These are phyloP conservation scores for Leishmania gerbilli DNA, from an alignment of 208 protist genomes.

Conservation along the genomic window DNA sequence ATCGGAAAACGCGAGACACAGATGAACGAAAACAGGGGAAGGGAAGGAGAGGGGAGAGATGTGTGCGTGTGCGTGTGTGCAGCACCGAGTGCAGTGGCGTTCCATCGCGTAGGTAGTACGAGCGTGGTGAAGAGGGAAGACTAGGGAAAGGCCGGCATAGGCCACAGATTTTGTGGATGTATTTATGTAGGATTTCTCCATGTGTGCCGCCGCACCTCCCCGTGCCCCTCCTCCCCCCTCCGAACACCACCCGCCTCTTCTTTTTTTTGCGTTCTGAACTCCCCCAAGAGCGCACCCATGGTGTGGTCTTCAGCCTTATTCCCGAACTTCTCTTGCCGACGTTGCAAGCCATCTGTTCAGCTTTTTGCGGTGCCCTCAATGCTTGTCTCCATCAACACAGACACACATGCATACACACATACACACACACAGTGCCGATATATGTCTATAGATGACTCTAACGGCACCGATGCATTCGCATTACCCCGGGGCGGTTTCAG, in stretches of 20 bases:
- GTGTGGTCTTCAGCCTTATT: neutral
- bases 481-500: neutral
- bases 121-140: neutral
- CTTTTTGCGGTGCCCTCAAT: neutral
- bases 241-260: constrained; percentile 8
- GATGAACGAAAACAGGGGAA: neutral
- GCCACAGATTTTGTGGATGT: neutral
- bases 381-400: neutral
- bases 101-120: neutral
- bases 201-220: neutral
- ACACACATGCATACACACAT: neutral
- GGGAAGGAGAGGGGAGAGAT: neutral
- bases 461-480: neutral
- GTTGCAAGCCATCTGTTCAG: neutral
- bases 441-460: neutral
- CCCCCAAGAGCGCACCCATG: neutral
- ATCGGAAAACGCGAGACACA: neutral
- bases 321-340: neutral
- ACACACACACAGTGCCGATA: too few species aligned
- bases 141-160: neutral
- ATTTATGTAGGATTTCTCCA: neutral
- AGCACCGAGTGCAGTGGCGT: neutral
- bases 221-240: constrained; percentile 8
- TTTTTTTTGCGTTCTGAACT: neutral
- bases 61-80: neutral